Evolutionary conservation across 1,139 yeast species (phyloP), one percentile per base, ranked within the genome.

Genomic region (Geotrichum histeridarum): DNA sequence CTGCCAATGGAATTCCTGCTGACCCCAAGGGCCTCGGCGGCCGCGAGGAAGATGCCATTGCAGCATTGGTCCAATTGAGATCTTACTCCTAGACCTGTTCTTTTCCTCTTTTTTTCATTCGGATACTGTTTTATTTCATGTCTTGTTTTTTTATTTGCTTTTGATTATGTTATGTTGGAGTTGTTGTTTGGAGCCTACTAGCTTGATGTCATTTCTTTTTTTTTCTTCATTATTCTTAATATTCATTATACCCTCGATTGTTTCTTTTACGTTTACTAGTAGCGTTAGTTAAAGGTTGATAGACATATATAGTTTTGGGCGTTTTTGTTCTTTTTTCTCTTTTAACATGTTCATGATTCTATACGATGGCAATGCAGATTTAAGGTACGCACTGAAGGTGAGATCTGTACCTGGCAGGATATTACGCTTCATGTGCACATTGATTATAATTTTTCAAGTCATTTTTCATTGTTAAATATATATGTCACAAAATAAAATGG

Each of bases 21-120:
- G 42, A 15, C 15, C 5, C 18, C 11, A 27, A 43, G 11, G 17
- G 27, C 6, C n/a, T 45, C 4, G 49, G 49, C 27, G 55, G 51
- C n/a, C 36, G 52, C 8, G 58, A 56, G 30, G 53, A 53, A 31
- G 58, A 56, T 6, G 58, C 58, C 8, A 49, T 56, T 48, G 58
- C 56, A 2, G 58, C 58, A 1, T 36, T 56, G n/a, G 56, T 56
- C 3, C 54, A 53, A 36, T 37, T 56, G 30, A 35, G 58, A 9
- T 44, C 57, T 11, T 38, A 38, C 32, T 37, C 41, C 39, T 48
- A 22, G 45, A 7, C n/a, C n/a, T 38, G 22, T 15, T n/a, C 14
- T 33, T 11, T n/a, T 15, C 12, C 14, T 39, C 17, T 8, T n/a
- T 8, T 17, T 12, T 15, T 17, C 9, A 2, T 14, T 8, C 18